Base-by-base conservation (phyloP, 192 early-diverging fungal genomes). In the Coemansia sp. region DNA sequence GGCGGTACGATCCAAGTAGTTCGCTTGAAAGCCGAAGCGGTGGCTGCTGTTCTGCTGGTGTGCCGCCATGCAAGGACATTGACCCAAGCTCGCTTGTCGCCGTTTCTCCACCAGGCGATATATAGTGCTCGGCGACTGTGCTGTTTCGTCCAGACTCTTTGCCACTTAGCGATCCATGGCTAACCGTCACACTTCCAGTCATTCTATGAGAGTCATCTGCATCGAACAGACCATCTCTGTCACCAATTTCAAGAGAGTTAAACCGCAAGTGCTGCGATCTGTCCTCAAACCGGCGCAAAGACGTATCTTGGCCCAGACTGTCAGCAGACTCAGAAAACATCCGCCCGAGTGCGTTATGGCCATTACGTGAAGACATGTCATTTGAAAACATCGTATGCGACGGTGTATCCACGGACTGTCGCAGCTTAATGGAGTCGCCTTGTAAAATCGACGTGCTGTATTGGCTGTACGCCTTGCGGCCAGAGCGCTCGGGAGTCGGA, bases 31-130 rank as follows among this genome's bases (percentile, higher is more conserved):
- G 67, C 4, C 57, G 39, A 3, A 18, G 57, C 15, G 72, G 57
- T 18, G 49, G 69, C 43, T 61, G 64, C 57, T 70, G 70, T 57
- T 76, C 79, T 12, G 65, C 71, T 6, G 79, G 74, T 57, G 79
- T 73, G 10, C 52, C 65, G 10, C 68, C 68, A 32, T 71, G 71
- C 44, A 73, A 63, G 7, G 74, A 53, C 52, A 73, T 65, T 9
- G 74, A 56, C 9, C 56, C 48, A 23, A 19, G 41, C 16, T 73
- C 67, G 38, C 50, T 54, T 32, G 49, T 15, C 15, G 42, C 44
- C 18, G 56, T 15, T 5, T 63, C 64, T 4, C 45, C 61, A 48
- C 61, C 39, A 11, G 68, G 67, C 32, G 68, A 75, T 26, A 54
- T 47, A 10, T 42, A 67, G n/a, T 64, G 67, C 63, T 75, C 73